These are phyloP conservation scores for Rhynchosporium graminicola DNA, from an alignment of 2,329 filamentous ascomycete species.

Conservation along the genomic window DNA sequence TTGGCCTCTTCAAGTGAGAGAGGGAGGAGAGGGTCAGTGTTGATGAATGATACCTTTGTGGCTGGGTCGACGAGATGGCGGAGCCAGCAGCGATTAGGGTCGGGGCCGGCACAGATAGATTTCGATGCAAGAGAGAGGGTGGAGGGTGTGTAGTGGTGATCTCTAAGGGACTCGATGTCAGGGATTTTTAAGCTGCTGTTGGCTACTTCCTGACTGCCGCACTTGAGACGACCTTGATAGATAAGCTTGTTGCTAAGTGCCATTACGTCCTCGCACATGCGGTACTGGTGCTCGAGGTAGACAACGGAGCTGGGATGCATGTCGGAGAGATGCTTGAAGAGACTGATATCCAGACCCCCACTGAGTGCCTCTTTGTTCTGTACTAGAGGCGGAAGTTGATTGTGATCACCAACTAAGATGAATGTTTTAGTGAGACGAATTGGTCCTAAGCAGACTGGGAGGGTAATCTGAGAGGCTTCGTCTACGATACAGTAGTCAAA, in stretches of 20 bases:
- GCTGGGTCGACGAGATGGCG: conserved; percentile 67
- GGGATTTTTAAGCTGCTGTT: conserved; percentile 68
- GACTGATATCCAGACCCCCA: conserved; percentile 85
- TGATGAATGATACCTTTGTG: conserved; percentile 80
- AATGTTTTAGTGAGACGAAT: conserved; percentile 92
- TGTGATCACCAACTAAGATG: conserved; percentile 94
- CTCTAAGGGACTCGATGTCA: conserved; percentile 59
- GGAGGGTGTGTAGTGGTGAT: conserved; percentile 56
- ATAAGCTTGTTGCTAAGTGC: conserved; percentile 88
- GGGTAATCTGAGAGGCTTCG: conserved; percentile 94
- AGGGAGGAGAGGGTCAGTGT: conserved; percentile 75
- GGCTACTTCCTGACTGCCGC: conserved; percentile 77
- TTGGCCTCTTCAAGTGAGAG: conserved; percentile 69
- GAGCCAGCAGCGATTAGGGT: conserved; percentile 67
- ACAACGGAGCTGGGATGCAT: conserved; percentile 84
- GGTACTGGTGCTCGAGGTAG: conserved; percentile 92
- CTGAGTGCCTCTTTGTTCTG: conserved; percentile 85
- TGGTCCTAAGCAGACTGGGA: conserved; percentile 91
- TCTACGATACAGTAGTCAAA: conserved; percentile 99
- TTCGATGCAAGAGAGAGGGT: conserved; percentile 47
- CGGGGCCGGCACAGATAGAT: conserved; percentile 57
- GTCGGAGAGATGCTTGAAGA: conserved; percentile 93
- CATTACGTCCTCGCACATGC: conserved; percentile 99
- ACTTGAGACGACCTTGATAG: conserved; percentile 87
- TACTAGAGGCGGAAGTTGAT: conserved; percentile 91